phyloP scores from a whole-genome alignment of 179 eudicot species.

The Monotropa hypopitys region DNA sequence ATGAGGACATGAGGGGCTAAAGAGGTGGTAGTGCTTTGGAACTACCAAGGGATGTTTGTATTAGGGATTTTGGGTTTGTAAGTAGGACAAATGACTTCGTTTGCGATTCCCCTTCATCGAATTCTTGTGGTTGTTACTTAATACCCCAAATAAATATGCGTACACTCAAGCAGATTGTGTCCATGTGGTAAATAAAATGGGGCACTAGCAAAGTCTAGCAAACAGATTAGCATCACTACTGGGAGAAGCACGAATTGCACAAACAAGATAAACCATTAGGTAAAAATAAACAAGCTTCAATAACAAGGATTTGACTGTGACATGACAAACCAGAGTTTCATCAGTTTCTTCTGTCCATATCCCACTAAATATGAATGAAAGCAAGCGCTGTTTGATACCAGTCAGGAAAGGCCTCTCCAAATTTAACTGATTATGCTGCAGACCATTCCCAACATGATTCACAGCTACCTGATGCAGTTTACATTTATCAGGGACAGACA shows the following conservation, averaged over 20 bases:
- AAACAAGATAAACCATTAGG: neutral
- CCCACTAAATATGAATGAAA: conserved; percentile 74
- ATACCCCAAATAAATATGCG: neutral
- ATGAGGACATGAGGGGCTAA: neutral
- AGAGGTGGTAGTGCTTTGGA: neutral
- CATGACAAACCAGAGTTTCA: conserved; percentile 53
- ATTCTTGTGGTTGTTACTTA: neutral
- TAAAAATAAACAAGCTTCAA: neutral
- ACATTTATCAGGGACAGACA: conserved; percentile 26
- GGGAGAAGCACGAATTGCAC: neutral
- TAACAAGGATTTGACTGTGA: neutral
- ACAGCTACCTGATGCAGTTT: conserved; percentile 24
- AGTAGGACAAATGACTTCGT: neutral
- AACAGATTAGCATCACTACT: too few relatives aligned
- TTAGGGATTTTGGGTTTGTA: neutral
- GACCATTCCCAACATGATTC: conserved; percentile 31
- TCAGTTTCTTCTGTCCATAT: conserved; percentile 85
- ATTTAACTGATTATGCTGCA: conserved; percentile 15
- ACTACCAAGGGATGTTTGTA: neutral
- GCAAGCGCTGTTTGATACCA: conserved; percentile 88
- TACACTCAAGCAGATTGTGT: neutral
- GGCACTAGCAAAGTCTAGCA: too few relatives aligned
- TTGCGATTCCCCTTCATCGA: neutral
- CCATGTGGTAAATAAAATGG: neutral
- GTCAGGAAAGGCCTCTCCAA: conserved; percentile 38